phyloP scores from a whole-genome alignment of 768 basidiomycete genomes.

The Flagelloscypha sp. region DNA sequence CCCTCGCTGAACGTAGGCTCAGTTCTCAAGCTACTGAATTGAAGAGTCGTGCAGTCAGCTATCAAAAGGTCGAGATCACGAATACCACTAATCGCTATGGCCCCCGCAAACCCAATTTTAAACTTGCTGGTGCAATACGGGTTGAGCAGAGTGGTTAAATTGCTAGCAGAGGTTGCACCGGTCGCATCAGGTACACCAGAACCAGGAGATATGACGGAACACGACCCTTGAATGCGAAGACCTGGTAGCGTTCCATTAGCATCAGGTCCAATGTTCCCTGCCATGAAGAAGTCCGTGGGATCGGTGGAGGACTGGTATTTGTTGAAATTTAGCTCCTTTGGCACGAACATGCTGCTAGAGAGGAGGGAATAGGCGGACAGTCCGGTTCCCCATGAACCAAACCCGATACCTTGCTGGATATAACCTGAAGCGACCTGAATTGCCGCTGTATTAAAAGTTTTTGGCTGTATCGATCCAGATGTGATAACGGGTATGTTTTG shows the following conservation, averaged over 20 bases:
- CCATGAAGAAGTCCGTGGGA: constrained; percentile 11
- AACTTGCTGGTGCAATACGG: constrained; percentile 6
- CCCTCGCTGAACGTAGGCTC: constrained; percentile 5
- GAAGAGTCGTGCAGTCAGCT: too few species aligned
- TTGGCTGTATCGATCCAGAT: constrained; percentile 8
- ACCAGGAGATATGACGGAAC: too few species aligned
- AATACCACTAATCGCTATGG: background rate
- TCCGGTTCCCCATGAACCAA: constrained; percentile 11
- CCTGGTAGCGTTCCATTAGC: constrained; percentile 13
- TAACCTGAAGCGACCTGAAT: constrained; percentile 11
- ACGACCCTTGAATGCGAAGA: constrained; percentile 12
- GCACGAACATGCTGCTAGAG: constrained; percentile 11
- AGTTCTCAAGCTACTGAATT: too few species aligned
- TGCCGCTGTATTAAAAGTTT: background rate
- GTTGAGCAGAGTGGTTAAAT: constrained; percentile 2
- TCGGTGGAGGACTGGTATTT: too few species aligned
- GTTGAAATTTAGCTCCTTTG: constrained; percentile 1
- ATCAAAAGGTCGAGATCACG: background rate
- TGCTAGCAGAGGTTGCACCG: constrained; percentile 1
- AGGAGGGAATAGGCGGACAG: constrained; percentile 8
- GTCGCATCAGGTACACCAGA: too few species aligned
- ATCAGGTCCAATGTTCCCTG: constrained; percentile 8
- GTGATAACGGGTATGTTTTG: constrained; percentile 6
- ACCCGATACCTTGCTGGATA: constrained; percentile 10
- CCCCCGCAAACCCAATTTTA: background rate